Percentiles rank a stretch among this genome's conserved stretches.
Evolutionary conservation across 2,329 filamentous ascomycete genomes (phyloP).

Genomic region (Ilyonectria robusta): DNA sequence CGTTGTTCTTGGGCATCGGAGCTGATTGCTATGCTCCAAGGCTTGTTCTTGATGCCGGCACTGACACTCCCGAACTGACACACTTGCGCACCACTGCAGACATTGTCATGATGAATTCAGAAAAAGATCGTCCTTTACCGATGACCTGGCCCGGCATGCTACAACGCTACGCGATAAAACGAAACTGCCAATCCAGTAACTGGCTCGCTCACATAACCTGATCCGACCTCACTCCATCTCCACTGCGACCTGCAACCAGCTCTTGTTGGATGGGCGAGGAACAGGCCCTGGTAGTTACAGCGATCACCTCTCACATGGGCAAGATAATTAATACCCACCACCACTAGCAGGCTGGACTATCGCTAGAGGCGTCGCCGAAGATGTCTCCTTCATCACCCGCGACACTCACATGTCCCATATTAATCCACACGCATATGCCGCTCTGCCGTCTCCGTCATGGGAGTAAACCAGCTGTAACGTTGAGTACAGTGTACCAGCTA

Average conservation of each 20-base stretch:
- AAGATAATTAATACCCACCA: too few species aligned
- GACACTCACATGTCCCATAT: too few species aligned
- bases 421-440: too few species aligned
- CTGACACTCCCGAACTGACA: neutral
- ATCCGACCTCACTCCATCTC: neutral
- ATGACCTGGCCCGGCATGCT: neutral
- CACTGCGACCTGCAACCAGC: neutral
- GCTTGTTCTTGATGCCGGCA: neutral
- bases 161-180: neutral
- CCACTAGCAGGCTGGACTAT: too few species aligned
- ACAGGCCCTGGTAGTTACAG: too few species aligned
- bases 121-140: neutral
- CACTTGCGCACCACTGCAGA: neutral
- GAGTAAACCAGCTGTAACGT: too few species aligned
- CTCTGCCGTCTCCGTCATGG: too few species aligned
- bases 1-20: too few species aligned
- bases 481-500: neutral
- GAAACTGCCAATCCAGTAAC: neutral
- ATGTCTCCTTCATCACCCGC: too few species aligned
- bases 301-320: too few species aligned
- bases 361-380: too few species aligned
- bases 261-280: neutral
- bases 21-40: too few species aligned
- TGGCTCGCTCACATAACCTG: neutral
- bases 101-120: neutral